phyloP scores from a whole-genome alignment of 1,284 basidiomycete genomes.

The Ceratobasidium sp. region DNA sequence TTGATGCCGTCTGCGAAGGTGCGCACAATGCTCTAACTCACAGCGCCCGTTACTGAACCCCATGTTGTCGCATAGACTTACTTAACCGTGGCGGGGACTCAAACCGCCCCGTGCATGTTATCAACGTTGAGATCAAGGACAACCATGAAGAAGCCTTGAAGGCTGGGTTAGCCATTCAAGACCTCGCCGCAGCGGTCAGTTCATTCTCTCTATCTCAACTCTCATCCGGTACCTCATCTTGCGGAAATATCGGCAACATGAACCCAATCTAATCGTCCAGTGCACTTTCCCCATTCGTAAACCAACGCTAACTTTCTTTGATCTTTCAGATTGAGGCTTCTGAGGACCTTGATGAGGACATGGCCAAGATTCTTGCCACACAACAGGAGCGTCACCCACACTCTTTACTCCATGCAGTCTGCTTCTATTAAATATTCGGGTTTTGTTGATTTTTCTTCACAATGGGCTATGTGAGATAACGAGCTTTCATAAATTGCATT shows the following conservation, averaged over 20 bases:
- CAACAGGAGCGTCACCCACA: constrained; percentile 94
- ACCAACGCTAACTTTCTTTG: background rate
- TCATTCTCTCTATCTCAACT: constrained; percentile 14
- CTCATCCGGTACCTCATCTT: constrained; percentile 20
- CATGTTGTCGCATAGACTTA: constrained; percentile 84
- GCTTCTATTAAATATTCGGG: constrained; percentile 70
- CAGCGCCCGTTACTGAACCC: too few species aligned
- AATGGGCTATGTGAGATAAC: constrained; percentile 2
- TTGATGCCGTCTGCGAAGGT: constrained; percentile 99
- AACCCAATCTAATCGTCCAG: constrained; percentile 14
- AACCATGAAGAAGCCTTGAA: constrained; percentile 98
- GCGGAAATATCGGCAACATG: constrained; percentile 41
- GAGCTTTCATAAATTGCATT: background rate
- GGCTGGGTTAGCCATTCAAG: constrained; percentile 94
- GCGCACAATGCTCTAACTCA: too few species aligned
- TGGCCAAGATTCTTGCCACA: constrained; percentile 80
- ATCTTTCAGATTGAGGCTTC: constrained; percentile 78
- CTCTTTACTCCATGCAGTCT: constrained; percentile 88
- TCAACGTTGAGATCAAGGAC: constrained; percentile 99
- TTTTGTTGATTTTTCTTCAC: background rate
- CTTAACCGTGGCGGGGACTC: constrained; percentile 88
- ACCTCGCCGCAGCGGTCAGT: constrained; percentile 88
- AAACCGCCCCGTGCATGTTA: constrained; percentile 93
- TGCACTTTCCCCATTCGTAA: constrained; percentile 13
- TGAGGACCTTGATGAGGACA: constrained; percentile 89